These are phyloP conservation scores for Lentithecium fluviatile DNA, from an alignment of 495 filamentous ascomycete genomes.

Conservation along the genomic window DNA sequence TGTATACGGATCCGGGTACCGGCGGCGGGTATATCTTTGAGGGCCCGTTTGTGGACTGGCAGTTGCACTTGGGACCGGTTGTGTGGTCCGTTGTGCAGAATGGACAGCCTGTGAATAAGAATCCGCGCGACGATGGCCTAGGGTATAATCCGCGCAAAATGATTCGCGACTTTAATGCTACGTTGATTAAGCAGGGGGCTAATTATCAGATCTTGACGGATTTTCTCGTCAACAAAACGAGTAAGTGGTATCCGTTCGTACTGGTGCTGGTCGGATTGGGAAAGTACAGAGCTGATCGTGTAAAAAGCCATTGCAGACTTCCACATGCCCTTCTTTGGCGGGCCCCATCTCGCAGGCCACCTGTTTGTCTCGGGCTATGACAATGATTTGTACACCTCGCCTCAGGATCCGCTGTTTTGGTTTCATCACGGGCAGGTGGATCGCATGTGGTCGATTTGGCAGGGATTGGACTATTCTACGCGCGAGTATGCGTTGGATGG, in stretches of 20 bases:
- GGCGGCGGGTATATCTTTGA: constrained; percentile 64
- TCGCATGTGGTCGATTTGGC: constrained; percentile 68
- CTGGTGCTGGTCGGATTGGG: too few species aligned
- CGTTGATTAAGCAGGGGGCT: background rate
- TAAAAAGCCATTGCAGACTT: too few species aligned
- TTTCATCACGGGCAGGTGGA: constrained; percentile 70
- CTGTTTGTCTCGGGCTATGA: background rate
- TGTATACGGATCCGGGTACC: constrained; percentile 47
- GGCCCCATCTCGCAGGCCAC: background rate
- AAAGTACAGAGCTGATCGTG: too few species aligned
- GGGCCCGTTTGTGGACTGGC: constrained; percentile 54
- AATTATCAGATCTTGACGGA: background rate
- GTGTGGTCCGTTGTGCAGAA: background rate
- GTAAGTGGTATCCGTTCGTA: background rate
- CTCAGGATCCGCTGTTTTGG: constrained; percentile 62
- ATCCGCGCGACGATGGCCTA: too few species aligned
- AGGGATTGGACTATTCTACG: constrained; percentile 49
- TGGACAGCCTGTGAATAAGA: too few species aligned
- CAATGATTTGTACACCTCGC: background rate
- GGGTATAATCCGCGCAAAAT: constrained; percentile 17
- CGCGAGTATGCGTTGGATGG: constrained; percentile 4
- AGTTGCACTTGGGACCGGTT: constrained; percentile 16
- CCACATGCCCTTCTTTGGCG: background rate
- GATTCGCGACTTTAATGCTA: constrained; percentile 11
- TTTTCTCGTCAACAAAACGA: constrained; percentile 3